A percentile compares a stretch with the other conserved stretches of the same genome.
These are phyloP conservation scores for Neckera pumila DNA, from an alignment of 225 moss, liverwort and hornwort species.

Conservation along the genomic window DNA sequence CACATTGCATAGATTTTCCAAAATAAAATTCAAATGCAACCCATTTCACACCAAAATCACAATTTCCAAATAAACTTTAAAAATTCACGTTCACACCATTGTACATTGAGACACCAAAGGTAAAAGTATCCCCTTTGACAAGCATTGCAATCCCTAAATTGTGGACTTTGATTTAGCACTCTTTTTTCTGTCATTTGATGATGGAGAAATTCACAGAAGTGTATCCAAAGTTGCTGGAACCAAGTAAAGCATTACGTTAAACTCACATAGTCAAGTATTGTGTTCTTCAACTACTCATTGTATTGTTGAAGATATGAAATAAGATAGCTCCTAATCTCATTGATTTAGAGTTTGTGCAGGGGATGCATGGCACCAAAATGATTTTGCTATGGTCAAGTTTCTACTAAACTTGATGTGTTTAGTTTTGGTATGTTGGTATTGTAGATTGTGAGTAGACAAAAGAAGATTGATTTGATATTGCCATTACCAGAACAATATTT, in stretches of 20 bases:
- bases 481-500: not conserved
- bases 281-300: fast-evolving
- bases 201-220: not conserved
- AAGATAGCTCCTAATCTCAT: not conserved
- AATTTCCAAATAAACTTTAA: too few species aligned
- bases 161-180: not conserved
- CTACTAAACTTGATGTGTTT: not conserved
- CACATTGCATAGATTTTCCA: too few species aligned
- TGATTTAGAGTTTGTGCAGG: not conserved
- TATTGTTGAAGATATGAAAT: not conserved
- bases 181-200: not conserved
- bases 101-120: not conserved
- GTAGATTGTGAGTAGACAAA: not conserved
- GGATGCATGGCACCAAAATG: not conserved
- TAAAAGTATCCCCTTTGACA: not conserved
- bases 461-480: not conserved
- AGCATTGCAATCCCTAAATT: not conserved
- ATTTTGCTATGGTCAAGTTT: not conserved
- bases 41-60: too few species aligned
- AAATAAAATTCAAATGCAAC: too few species aligned
- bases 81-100: too few species aligned
- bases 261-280: not conserved
- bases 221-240: not conserved
- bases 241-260: not conserved
- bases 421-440: not conserved